Conservation (phyloP, 2,329 filamentous ascomycete genomes). For the Nemania sp. region DNA sequence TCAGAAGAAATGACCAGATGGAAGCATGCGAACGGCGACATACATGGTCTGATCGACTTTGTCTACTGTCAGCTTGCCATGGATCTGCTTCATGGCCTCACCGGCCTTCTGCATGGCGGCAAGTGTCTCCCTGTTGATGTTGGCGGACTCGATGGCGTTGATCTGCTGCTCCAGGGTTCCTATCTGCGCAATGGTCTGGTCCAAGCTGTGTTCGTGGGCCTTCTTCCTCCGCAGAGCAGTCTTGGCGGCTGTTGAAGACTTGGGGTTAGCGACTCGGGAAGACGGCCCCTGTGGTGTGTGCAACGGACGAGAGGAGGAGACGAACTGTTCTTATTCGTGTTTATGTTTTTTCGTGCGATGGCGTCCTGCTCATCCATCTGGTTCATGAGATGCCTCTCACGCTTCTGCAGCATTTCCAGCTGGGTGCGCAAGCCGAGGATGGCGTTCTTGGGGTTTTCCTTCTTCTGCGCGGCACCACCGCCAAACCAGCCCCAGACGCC, state of each 20-base stretch:
- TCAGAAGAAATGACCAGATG: neutral
- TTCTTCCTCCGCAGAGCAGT: slow-evolving; percentile 93
- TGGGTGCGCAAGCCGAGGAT: slow-evolving; percentile 87
- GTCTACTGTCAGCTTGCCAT: slow-evolving; percentile 86
- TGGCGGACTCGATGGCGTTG: slow-evolving; percentile 94
- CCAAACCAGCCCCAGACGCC: slow-evolving; percentile 90
- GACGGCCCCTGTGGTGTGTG: neutral
- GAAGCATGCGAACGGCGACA: slow-evolving; percentile 43
- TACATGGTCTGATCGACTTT: slow-evolving; percentile 97
- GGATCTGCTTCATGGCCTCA: slow-evolving; percentile 89
- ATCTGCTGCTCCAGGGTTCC: slow-evolving; percentile 93
- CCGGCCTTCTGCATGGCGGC: slow-evolving; percentile 91
- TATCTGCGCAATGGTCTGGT: slow-evolving; percentile 89
- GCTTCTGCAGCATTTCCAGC: slow-evolving; percentile 96
- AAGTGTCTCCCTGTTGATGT: slow-evolving; percentile 97
- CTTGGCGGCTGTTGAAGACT: slow-evolving; percentile 72
- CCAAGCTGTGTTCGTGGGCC: slow-evolving; percentile 85
- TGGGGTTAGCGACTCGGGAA: slow-evolving; percentile 29
- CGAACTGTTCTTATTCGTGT: slow-evolving; percentile 88
- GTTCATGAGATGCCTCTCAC: slow-evolving; percentile 85
- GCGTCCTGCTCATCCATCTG: slow-evolving; percentile 93
- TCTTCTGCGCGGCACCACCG: slow-evolving; percentile 80
- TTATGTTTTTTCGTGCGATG: slow-evolving; percentile 86
- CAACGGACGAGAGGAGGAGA: slow-evolving; percentile 24
- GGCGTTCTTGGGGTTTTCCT: slow-evolving; percentile 95